A percentile compares a stretch with the other conserved stretches of the same genome.
phyloP scores from a whole-genome alignment of 2,329 filamentous ascomycete genomes.

The Hysterium pulicare region DNA sequence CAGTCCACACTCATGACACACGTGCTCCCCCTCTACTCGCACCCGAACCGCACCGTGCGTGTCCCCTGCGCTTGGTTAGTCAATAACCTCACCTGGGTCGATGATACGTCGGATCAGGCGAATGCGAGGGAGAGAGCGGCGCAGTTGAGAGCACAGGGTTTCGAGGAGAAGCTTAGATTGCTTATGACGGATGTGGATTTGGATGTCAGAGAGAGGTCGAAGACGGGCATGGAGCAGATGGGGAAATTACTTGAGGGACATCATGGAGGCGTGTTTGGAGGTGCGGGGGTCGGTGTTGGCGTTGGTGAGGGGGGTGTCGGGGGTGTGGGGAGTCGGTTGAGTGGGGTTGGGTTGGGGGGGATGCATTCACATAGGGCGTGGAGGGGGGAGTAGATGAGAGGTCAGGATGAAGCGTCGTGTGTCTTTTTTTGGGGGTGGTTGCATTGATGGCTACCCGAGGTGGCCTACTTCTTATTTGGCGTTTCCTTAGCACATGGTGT shows the following conservation, averaged over 20 bases:
- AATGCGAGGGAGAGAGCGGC: slow-evolving; percentile 64
- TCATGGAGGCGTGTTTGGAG: neutral
- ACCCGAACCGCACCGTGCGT: slow-evolving; percentile 70
- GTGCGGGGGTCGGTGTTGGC: neutral
- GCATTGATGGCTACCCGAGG: too few relatives aligned
- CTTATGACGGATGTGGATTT: slow-evolving; percentile 67
- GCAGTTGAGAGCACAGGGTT: slow-evolving; percentile 69
- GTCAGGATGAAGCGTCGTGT: too few relatives aligned
- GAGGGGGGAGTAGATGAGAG: too few relatives aligned
- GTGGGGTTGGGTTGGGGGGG: neutral
- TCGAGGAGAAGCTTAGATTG: slow-evolving; percentile 61
- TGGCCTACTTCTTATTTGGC: too few relatives aligned
- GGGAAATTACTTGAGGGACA: slow-evolving; percentile 16
- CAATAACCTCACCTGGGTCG: slow-evolving; percentile 80
- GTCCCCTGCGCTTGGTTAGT: slow-evolving; percentile 78
- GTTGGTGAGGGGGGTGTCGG: neutral
- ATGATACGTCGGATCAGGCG: slow-evolving; percentile 65
- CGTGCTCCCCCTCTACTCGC: slow-evolving; percentile 69
- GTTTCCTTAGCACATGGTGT: too few relatives aligned
- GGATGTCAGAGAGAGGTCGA: slow-evolving; percentile 80
- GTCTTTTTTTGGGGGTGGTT: too few relatives aligned
- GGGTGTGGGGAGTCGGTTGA: neutral
- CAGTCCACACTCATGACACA: slow-evolving; percentile 74
- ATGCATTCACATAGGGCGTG: neutral
- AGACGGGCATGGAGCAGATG: slow-evolving; percentile 68